Base-by-base conservation (phyloP, 768 basidiomycete species). In the Mycena galopus region DNA sequence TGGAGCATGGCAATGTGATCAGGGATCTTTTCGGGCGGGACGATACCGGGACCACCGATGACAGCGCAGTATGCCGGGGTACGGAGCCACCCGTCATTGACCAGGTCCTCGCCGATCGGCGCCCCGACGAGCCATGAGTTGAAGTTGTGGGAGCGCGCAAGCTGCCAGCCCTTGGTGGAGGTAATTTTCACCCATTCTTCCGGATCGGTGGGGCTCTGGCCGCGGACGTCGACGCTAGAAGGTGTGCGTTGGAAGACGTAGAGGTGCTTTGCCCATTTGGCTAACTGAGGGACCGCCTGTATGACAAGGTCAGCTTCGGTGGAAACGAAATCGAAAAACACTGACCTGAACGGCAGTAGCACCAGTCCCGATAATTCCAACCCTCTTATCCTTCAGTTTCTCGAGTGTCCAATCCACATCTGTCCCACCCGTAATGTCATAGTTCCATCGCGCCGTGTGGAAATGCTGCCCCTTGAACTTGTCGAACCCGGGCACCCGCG, bases 191-290 rank as follows among this genome's bases (percentile, higher is more conserved):
- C 21, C 69, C 69, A 76, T 29, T 65, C 63, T 4, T 51, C 60
- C 14, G 65, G 59, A 19, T 72, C 65, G 27, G 73, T 75, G 21
- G 39, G 33, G 11, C 64, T 70, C 65, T 76, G 76, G 12, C 65
- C 68, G 10, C 76, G 76, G 29, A 42, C 37, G 55, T 76, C 73
- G 35, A 76, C 73, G 16, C 33, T 32, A 3, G 73, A 70, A 4
- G 76, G 76, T 1, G 76, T 75, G 2, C 76, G 76, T 57, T 76
- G 76, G 47, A 76, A 76, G 25, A 76, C 73, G 50, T 53, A 57
- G 17, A 76, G 73, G 30, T 75, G 61, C 27, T 72, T 63, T 3
- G 73, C 73, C 67, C 71, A 70, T 8, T 62, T 56, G 30, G 76
- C 76, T 14, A 76, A 57, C 27, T 74, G 42, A 0, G 76, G 76